Evolutionary conservation across 2,329 filamentous ascomycete genomes (phyloP).

Genomic region (Lasiodiplodia hormozganensis): DNA sequence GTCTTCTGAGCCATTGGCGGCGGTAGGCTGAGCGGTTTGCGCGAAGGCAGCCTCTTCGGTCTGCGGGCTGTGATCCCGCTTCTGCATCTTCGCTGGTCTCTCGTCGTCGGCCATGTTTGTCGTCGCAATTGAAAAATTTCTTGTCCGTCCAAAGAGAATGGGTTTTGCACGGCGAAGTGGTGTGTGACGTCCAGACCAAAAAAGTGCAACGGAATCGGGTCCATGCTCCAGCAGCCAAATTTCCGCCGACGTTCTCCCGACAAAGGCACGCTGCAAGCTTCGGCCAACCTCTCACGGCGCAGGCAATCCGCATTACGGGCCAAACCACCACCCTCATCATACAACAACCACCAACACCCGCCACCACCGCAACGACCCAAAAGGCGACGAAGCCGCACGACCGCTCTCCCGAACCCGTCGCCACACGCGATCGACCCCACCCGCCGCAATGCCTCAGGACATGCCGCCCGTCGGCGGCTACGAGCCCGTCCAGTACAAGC

Average conservation of each 20-base stretch:
- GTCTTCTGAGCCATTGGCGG: constrained; percentile 19
- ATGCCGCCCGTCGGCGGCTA: constrained; percentile 96
- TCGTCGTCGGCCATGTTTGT: constrained; percentile 25
- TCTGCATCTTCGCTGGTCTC: constrained; percentile 29
- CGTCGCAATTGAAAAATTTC: not conserved
- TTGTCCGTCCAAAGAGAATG: not conserved
- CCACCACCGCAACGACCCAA: not conserved
- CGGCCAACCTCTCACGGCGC: constrained; percentile 24
- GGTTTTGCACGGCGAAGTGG: not conserved
- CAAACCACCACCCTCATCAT: not conserved
- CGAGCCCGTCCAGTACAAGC: constrained; percentile 95
- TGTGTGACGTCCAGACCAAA: constrained; percentile 3
- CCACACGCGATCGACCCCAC: constrained; percentile 14
- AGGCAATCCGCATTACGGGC: constrained; percentile 18
- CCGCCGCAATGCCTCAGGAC: constrained; percentile 86
- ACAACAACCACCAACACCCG: not conserved
- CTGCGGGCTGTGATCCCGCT: constrained; percentile 23
- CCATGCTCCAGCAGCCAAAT: not conserved
- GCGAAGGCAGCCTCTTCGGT: constrained; percentile 18
- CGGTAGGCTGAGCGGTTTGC: not conserved
- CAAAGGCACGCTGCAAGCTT: not conserved
- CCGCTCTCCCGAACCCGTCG: not conserved
- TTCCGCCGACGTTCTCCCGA: not conserved
- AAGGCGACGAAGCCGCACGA: constrained; percentile 28
- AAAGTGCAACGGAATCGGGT: not conserved